Base-by-base conservation (phyloP, 305 asterid genomes). In the Striga hermonthica region DNA sequence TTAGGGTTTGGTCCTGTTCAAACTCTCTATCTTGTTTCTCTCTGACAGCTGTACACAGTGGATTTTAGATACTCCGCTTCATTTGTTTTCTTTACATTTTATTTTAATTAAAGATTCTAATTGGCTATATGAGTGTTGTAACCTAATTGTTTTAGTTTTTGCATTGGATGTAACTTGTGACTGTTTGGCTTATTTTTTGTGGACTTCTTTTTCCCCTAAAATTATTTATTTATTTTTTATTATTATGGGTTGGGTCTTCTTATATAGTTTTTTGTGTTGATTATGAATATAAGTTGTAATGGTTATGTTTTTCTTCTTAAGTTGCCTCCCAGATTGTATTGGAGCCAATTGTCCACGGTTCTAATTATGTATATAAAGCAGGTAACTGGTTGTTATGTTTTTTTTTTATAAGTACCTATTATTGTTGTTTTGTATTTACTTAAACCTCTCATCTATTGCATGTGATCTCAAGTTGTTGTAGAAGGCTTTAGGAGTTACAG, bases 401-500 rank as follows among this genome's bases (percentile, higher is more conserved):
- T 3, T n/a, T n/a, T 62, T 45, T 41, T 41, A 52, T 8, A 15
- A 4, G 53, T 61, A 35, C 58, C 9, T n/a, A 9, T 53, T 38
- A 41, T n/a, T n/a, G n/a, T n/a, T n/a, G n/a, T n/a, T n/a, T n/a
- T n/a, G n/a, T n/a, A n/a, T 56, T 48, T 31, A 57, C 15, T 15
- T 12, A 49, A 5, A 48, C 61, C 64, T 6, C 48, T 58, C 39
- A 31, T 47, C 72, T 38, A 16, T 38, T 70, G 67, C 41, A 1
- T 65, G 54, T 45, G 55, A 56, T 66, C 22, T 64, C 64, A 93
- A 96, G 83, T 93, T 66, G 82, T 93, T 12, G 88, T 93, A 64
- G 99, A 90, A 90, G 97, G 98, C 71, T 90, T 86, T 67, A 93
- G 88, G 95, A 93, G 98, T 76, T 90, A 93, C 80, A 76, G 82